Conservation (phyloP, 2,329 filamentous ascomycete genomes). For the Colletotrichum shisoi region DNA sequence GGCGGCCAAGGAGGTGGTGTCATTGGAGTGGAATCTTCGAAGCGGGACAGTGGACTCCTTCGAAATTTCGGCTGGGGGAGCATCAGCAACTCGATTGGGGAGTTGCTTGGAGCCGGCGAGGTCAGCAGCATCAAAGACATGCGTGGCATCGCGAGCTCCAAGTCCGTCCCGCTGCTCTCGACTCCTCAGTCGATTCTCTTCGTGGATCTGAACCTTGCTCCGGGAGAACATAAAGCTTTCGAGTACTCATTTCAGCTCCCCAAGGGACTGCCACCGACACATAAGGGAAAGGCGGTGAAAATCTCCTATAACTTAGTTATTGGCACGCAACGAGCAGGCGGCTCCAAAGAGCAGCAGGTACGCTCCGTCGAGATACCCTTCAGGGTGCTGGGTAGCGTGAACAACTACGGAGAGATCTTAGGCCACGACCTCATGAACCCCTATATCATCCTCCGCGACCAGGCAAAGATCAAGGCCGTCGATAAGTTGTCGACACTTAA, state of each 20-base stretch:
- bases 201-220: conserved; percentile 85
- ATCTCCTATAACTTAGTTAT: conserved; percentile 90
- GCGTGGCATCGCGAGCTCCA: conserved; percentile 84
- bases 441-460: conserved; percentile 86
- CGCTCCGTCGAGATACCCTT: conserved; percentile 94
- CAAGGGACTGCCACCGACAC: conserved; percentile 86
- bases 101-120: conserved; percentile 84
- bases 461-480: conserved; percentile 71
- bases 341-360: conserved; percentile 79
- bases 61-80: conserved; percentile 87
- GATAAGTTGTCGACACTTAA: conserved; percentile 47
- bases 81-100: conserved; percentile 86
- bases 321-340: conserved; percentile 86
- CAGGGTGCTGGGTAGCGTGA: conserved; percentile 90
- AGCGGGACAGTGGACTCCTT: conserved; percentile 80
- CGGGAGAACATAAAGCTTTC: conserved; percentile 87
- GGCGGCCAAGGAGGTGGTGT: conserved; percentile 88
- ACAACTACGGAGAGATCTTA: conserved; percentile 84
- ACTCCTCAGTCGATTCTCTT: conserved; percentile 96
- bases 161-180: conserved; percentile 87
- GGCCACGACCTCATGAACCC: conserved; percentile 95
- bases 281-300: conserved; percentile 92
- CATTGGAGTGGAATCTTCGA: conserved; percentile 77
- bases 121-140: conserved; percentile 95
- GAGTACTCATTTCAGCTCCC: conserved; percentile 88